Evolutionary conservation across 768 basidiomycete species (phyloP), one percentile per base, ranked within the genome.

Genomic region (Russula ochroleuca): DNA sequence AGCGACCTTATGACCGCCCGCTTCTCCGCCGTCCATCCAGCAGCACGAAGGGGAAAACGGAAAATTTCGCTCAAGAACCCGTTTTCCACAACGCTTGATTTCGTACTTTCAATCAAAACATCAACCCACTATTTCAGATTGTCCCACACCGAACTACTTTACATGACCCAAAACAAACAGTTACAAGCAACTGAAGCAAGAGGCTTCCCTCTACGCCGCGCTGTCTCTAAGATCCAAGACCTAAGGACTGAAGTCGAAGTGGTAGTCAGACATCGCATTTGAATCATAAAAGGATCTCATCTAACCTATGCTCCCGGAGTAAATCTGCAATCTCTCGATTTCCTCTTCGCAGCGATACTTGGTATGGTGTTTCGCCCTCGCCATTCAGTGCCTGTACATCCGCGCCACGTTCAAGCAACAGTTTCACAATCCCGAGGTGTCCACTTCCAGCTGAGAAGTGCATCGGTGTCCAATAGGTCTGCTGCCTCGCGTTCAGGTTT

Each of bases 391-490:
- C 35, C n/a, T 40, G 37, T 14, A 38, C 28, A 21, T 40, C n/a
- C 9, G 53, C 54, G 2, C 54, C 61, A 13, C 25, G 37, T 49
- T 37, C 25, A n/a, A 62, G n/a, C 1, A 62, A 37, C 38, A 55
- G 9, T 11, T 23, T 11, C 17, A 50, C 37, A 13, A 57, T n/a
- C 10, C 23, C 48, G 21, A 33, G 0, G 9, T 48, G 21, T 14
- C 48, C 54, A 25, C 41, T 31, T n/a, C 2, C 15, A 1, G 31
- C 54, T 13, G 55, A 45, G 14, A 55, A 15, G 14, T 62, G 48
- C 5, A 62, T 3, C 14, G 61, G 54, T 5, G 47, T 51, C 48
- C 48, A 33, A 2, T 28, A 3, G 10, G 11, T 56, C 13, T 31
- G 25, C 1, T 41, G 3, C 47, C n/a, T 49, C 4, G 43, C 43